phyloP scores from a whole-genome alignment of 1,284 basidiomycete genomes.

The Grifola frondosa region DNA sequence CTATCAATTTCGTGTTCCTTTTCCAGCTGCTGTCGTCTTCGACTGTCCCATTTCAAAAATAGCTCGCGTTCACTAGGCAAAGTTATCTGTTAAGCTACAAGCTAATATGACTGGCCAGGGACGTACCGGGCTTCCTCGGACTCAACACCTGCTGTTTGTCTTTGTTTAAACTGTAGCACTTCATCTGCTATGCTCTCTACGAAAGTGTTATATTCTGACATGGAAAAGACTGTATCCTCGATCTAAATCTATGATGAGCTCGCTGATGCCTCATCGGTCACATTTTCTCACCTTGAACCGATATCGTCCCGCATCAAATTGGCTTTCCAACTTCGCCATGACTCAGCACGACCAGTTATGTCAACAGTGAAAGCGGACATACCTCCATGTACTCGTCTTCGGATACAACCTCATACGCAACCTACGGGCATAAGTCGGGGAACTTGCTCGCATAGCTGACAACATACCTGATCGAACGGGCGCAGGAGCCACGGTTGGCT shows the following conservation, averaged over 20 bases:
- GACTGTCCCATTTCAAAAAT: constrained; percentile 19
- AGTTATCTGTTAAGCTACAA: neutral
- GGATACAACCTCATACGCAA: constrained; percentile 45
- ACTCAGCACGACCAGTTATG: too few relatives aligned
- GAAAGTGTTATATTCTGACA: constrained; percentile 50
- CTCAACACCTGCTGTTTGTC: constrained; percentile 37
- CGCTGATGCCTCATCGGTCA: too few relatives aligned
- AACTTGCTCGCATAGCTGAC: too few relatives aligned
- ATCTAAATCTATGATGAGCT: constrained; percentile 35
- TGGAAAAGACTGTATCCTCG: constrained; percentile 50
- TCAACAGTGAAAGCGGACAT: neutral
- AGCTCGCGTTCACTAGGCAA: constrained; percentile 14
- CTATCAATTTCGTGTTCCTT: neutral
- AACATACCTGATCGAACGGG: constrained; percentile 62
- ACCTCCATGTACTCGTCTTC: constrained; percentile 50
- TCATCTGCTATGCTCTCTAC: constrained; percentile 43
- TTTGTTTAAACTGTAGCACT: constrained; percentile 41
- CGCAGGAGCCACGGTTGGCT: constrained; percentile 60
- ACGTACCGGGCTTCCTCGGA: constrained; percentile 43
- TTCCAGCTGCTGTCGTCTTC: constrained; percentile 8
- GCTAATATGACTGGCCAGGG: neutral
- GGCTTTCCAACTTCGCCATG: constrained; percentile 48
- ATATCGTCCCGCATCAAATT: constrained; percentile 64
- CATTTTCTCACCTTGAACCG: constrained; percentile 45
- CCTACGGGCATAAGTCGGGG: constrained; percentile 31